Base-by-base conservation (phyloP, 2,329 filamentous ascomycete genomes). In the Lecanosticta acicola region DNA sequence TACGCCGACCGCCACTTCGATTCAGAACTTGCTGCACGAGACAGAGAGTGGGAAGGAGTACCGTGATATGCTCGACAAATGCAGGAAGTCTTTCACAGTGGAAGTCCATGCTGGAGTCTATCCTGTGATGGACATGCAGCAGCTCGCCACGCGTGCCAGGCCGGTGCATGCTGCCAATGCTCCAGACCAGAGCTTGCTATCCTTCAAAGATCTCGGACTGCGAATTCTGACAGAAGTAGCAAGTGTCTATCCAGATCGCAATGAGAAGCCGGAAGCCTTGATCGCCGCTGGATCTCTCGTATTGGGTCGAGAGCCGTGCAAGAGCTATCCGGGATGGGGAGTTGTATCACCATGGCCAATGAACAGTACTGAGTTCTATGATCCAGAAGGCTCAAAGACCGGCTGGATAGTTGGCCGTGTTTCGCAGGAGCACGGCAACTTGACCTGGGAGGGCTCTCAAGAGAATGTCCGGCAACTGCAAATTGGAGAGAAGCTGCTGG, bases 51-150 rank as follows among this genome's bases (percentile, higher is more conserved):
- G 64, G 4, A 61, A 66, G 24, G 54, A 66, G 18, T 59, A 64
- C 43, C 51, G 58, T 3, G 41, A 38, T 1, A 56, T 60, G 5
- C 55, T 80, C 19, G 58, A 56, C 9, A 57, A 61, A 16, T 56
- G 67, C 41, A 63, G 64, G 37, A 41, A 61, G 33, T 58, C 50
- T 2, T 68, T 64, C 39, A 52, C 50, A 3, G 71, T 88, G 19
- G 85, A 89, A 61, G 70, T 88, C 1, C 86, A 90, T 62, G 85
- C 85, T 0, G 85, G 85, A 21, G 83, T 87, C 2, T 91, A 90
- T 61, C 80, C 85, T 0, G 72, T 81, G 2, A 75, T 91, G 7
- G 87, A 93, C 63, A 72, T 90, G 57, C 87, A 93, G 63, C 87
- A 93, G 64, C 71, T 91, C 1, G 81, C 85, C 1, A 87, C 85